Percentiles rank a stretch among this genome's conserved stretches.
Conservation (phyloP, 2,329 filamentous ascomycete genomes). For the Daldinia sp. region DNA sequence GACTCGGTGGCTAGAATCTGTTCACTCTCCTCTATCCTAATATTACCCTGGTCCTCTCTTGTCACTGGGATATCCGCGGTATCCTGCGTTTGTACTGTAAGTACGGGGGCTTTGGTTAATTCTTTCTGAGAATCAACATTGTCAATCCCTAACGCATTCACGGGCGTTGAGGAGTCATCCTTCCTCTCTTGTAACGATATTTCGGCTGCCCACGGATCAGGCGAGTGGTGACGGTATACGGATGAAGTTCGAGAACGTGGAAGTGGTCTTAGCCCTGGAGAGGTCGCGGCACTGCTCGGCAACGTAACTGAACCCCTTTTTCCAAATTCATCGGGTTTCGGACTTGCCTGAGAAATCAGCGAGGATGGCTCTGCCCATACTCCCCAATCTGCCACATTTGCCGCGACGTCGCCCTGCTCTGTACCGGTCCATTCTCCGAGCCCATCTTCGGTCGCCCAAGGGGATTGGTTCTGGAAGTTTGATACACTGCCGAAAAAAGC, state of each 20-base stretch:
- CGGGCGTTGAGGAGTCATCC: slow-evolving; percentile 19
- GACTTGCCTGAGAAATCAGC: slow-evolving; percentile 49
- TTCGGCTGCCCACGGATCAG: slow-evolving; percentile 59
- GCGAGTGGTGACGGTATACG: slow-evolving; percentile 54
- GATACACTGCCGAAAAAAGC: slow-evolving; percentile 56
- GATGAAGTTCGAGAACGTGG: slow-evolving; percentile 51
- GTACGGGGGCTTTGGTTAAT: slow-evolving; percentile 9
- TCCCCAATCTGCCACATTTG: slow-evolving; percentile 49
- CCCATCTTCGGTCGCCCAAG: slow-evolving; percentile 57
- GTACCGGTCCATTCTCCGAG: slow-evolving; percentile 56
- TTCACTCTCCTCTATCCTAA: not conserved
- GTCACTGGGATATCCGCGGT: not conserved
- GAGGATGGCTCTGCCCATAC: slow-evolving; percentile 49
- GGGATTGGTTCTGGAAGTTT: slow-evolving; percentile 53
- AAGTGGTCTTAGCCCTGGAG: slow-evolving; percentile 51
- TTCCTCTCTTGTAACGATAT: slow-evolving; percentile 46
- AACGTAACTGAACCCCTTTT: slow-evolving; percentile 57
- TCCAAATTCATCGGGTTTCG: slow-evolving; percentile 51
- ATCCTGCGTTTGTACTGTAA: slow-evolving; percentile 11
- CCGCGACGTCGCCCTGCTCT: slow-evolving; percentile 45
- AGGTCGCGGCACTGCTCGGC: slow-evolving; percentile 55
- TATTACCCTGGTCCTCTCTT: slow-evolving; percentile 11
- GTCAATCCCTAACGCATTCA: slow-evolving; percentile 19
- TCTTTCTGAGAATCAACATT: slow-evolving; percentile 12
- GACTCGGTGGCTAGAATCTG: not conserved